A percentile compares a stretch with the other conserved stretches of the same genome.
These are phyloP conservation scores for Wickerhamiella occidentalis DNA, from an alignment of 805 yeast genomes.

Conservation along the genomic window DNA sequence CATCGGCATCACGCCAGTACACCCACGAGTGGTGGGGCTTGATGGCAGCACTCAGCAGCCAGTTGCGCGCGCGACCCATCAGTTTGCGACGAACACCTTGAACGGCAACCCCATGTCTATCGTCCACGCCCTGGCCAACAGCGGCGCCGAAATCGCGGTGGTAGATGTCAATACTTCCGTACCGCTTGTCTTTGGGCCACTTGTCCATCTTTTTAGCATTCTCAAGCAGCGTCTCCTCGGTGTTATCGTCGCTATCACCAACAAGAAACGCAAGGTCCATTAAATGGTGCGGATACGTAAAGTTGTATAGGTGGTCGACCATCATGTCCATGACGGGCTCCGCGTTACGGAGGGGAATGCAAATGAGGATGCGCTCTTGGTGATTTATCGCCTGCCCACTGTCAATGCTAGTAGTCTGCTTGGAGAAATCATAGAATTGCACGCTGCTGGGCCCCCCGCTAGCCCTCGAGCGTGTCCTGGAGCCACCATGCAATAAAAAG, in stretches of 20 bases:
- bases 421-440: slow-evolving; percentile 46
- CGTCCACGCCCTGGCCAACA: slow-evolving; percentile 88
- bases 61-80: slow-evolving; percentile 94
- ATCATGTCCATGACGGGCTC: slow-evolving; percentile 78
- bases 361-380: slow-evolving; percentile 62
- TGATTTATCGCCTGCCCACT: slow-evolving; percentile 29
- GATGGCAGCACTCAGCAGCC: slow-evolving; percentile 79
- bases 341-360: slow-evolving; percentile 87
- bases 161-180: slow-evolving; percentile 60
- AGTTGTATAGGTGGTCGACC: slow-evolving; percentile 61
- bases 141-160: slow-evolving; percentile 91
- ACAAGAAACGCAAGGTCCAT: slow-evolving; percentile 79
- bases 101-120: slow-evolving; percentile 92
- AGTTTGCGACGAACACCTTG: slow-evolving; percentile 93
- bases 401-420: slow-evolving; percentile 13
- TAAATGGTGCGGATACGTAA: slow-evolving; percentile 77
- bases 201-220: slow-evolving; percentile 2
- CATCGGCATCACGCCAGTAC: slow-evolving; percentile 97
- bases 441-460: not conserved
- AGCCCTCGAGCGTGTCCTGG: slow-evolving; percentile 9
- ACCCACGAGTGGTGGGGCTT: slow-evolving; percentile 95
- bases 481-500: slow-evolving; percentile 11
- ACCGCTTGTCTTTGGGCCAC: slow-evolving; percentile 51
- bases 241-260: slow-evolving; percentile 80
- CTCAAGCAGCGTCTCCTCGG: slow-evolving; percentile 58